These are phyloP conservation scores for Neofusicoccum ribis DNA, from an alignment of 2,329 filamentous ascomycete genomes.

Conservation along the genomic window DNA sequence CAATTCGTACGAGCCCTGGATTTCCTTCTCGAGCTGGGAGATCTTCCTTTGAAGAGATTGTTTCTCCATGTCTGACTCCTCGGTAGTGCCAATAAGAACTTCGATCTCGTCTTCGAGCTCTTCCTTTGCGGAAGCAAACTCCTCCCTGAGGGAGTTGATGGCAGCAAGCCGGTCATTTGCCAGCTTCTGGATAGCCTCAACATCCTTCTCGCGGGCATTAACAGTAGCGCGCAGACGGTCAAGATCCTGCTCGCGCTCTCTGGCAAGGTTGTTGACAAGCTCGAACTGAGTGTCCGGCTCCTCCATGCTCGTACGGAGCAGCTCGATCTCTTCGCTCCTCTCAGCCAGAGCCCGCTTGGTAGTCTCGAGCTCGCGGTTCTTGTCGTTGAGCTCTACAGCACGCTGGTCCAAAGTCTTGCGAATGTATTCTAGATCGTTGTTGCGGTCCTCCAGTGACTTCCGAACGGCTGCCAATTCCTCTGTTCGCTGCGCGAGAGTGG, in stretches of 20 bases:
- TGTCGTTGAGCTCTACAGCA: conserved; percentile 36
- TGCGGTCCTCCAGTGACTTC: conserved; percentile 32
- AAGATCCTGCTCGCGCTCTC: conserved; percentile 51
- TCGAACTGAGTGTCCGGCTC: conserved; percentile 42
- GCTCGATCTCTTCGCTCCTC: conserved; percentile 39
- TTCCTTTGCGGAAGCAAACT: conserved; percentile 38
- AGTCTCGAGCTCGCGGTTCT: conserved; percentile 37
- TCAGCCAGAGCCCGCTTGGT: conserved; percentile 37
- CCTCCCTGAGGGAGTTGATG: conserved; percentile 53
- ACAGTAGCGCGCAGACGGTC: conserved; percentile 53
- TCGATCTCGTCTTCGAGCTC: conserved; percentile 55
- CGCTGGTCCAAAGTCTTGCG: conserved; percentile 35
- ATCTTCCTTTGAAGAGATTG: conserved; percentile 61
- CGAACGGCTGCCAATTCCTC: conserved; percentile 35
- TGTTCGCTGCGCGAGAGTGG: conserved; percentile 29
- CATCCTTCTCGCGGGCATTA: conserved; percentile 32
- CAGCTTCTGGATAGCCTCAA: conserved; percentile 34
- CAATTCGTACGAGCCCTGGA: conserved; percentile 41
- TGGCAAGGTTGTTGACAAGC: conserved; percentile 44
- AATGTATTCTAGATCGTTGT: conserved; percentile 34
- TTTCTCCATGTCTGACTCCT: conserved; percentile 50
- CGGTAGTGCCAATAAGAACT: conserved; percentile 45
- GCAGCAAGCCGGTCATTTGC: conserved; percentile 42
- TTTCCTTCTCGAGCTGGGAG: conserved; percentile 35
- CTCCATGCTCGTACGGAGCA: conserved; percentile 35